Base-by-base conservation (phyloP, 768 basidiomycete species). In the Sistotremastrum suecicum region DNA sequence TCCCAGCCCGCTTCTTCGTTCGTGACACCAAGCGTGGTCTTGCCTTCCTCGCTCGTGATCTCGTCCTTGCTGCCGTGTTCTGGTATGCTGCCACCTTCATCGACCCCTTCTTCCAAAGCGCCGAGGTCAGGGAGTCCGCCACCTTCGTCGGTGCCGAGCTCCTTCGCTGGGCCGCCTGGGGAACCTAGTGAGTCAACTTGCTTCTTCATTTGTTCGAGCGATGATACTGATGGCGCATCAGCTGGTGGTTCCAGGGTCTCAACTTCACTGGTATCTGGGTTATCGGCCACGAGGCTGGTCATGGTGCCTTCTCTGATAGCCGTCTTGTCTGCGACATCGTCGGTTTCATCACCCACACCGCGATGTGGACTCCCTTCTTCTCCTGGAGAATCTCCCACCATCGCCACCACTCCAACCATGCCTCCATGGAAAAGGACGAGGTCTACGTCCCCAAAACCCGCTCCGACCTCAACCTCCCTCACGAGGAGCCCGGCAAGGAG, bases 351-450 rank as follows among this genome's bases (percentile, higher is more conserved):
- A 29, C 45, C 3, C 48, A 54, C 35, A 58, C 75, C 61, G 66
- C 63, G 46, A 58, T 77, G 20, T 59, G 75, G 48, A 71, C 74
- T 58, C 70, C 73, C 49, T 72, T 83, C 66, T 66, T 76, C 66
- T 60, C 80, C 61, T 79, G 82, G 83, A 68, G 72, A 54, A 61
- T 81, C 53, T 80, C 75, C 49, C 70, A 83, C 64, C 74, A 78
- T 52, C 66, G 77, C 9, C 83, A 87, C 61, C 81, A 78, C 58
- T 75, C 74, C 56, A 78, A 79, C 51, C 80, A 82, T 46, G 74
- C 74, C 37, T 82, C 81, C 0, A 81, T 84, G 62, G 80, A 81
- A 55, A 65, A 77, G 11, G 84, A 89, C 54, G 81, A 86, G 58
- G 84, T 83, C 40, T 80, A 79, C 50, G 71, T 80, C 8, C 77